Conservation (phyloP, 176 grass and related monocot species). For the Themeda triandra region DNA sequence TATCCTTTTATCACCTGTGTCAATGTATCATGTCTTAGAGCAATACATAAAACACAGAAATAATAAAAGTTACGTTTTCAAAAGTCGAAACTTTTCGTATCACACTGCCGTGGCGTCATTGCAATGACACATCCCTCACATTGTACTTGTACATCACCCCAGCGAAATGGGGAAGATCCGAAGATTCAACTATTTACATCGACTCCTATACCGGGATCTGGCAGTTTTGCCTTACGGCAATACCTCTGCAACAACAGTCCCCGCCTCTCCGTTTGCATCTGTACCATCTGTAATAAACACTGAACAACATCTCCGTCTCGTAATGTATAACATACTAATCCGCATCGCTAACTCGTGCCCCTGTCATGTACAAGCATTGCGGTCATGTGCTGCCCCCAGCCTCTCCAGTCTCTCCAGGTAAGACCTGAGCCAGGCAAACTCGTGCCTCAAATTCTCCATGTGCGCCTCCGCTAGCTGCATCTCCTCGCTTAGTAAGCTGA, state of each 20-base stretch:
- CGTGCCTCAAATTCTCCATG: constrained; percentile 68
- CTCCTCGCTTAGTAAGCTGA: constrained; percentile 76
- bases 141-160: not conserved
- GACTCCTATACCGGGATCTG: not conserved
- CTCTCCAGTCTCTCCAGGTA: constrained; percentile 62
- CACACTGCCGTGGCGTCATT: not conserved
- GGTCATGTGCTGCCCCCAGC: constrained; percentile 36
- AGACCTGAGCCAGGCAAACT: constrained; percentile 72
- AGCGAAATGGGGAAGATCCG: not conserved
- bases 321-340: not conserved
- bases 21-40: no score
- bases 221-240: constrained; percentile 21
- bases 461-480: constrained; percentile 59
- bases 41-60: no score
- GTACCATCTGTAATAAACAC: constrained; percentile 8
- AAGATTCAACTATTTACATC: constrained; percentile 10
- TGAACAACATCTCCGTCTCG: not conserved
- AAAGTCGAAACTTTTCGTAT: no score
- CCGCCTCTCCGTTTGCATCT: constrained; percentile 14
- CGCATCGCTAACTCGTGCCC: not conserved
- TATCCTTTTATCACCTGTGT: no score
- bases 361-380: not conserved
- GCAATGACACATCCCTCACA: not conserved
- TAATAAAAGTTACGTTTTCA: no score
- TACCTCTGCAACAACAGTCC: not conserved